Evolutionary conservation across 176 grass and related monocot genomes (phyloP).

Genomic region (Alloteropsis semialata): DNA sequence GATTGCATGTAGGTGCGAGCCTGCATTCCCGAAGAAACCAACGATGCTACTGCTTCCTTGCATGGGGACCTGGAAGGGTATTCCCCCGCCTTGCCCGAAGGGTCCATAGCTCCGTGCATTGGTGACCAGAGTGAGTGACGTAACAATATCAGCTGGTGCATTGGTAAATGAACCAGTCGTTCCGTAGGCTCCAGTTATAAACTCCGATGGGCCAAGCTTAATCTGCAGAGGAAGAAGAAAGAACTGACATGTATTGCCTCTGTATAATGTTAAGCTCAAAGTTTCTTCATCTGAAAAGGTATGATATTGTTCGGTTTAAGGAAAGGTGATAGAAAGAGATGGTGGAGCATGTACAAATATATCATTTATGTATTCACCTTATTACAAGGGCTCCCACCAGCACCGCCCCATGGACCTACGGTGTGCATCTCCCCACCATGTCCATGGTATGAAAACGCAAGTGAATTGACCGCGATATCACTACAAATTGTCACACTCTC

Average conservation of each 20-base stretch:
- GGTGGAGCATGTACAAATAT: too few relatives aligned
- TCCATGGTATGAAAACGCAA: too few relatives aligned
- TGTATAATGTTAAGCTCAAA: too few relatives aligned
- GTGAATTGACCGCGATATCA: too few relatives aligned
- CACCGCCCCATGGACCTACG: neutral
- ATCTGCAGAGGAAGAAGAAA: neutral
- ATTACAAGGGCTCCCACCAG: neutral
- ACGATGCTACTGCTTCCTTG: neutral
- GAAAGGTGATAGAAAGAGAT: too few relatives aligned
- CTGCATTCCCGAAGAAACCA: neutral
- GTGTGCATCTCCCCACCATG: too few relatives aligned
- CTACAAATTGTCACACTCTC: too few relatives aligned
- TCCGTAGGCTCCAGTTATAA: neutral
- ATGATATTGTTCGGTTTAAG: too few relatives aligned
- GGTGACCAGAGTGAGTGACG: neutral
- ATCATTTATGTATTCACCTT: neutral
- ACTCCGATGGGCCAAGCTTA: neutral
- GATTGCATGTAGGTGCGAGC: neutral
- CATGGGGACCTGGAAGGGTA: neutral
- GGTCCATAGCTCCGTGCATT: neutral
- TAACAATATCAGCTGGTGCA: neutral
- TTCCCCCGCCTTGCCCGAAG: neutral
- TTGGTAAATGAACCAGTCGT: neutral
- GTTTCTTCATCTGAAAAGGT: too few relatives aligned
- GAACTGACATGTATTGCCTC: too few relatives aligned